Percentiles rank a stretch among this genome's conserved stretches.
These are phyloP conservation scores for Galerina sulciceps DNA, from an alignment of 768 basidiomycete genomes.

Conservation along the genomic window DNA sequence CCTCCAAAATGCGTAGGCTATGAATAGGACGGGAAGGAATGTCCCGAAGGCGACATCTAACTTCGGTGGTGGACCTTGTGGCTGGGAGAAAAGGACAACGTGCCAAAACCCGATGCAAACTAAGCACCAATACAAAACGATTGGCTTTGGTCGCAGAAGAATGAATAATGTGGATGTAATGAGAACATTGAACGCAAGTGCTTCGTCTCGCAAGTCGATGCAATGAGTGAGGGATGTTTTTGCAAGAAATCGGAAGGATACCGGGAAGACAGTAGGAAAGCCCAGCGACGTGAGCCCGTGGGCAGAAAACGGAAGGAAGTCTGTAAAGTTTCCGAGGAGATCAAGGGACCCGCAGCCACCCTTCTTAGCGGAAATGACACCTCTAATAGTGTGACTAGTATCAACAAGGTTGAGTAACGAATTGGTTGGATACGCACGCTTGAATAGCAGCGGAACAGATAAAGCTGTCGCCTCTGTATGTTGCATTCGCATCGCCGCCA, in stretches of 20 bases:
- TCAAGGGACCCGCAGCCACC: constrained; percentile 81
- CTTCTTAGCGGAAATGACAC: constrained; percentile 59
- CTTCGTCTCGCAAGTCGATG: constrained; percentile 68
- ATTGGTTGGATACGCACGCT: constrained; percentile 51
- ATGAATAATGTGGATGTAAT: constrained; percentile 72
- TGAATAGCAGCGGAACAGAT: constrained; percentile 85
- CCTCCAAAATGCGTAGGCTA: constrained; percentile 81
- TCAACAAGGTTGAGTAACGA: constrained; percentile 12
- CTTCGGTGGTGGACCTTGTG: constrained; percentile 65
- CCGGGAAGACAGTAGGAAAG: constrained; percentile 77
- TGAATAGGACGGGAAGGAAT: constrained; percentile 80
- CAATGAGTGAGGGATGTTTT: constrained; percentile 56
- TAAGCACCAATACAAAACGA: constrained; percentile 76
- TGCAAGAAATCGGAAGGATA: constrained; percentile 62
- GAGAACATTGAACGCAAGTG: constrained; percentile 75
- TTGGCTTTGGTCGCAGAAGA: constrained; percentile 69
- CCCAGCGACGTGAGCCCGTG: constrained; percentile 73
- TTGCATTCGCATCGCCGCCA: constrained; percentile 73
- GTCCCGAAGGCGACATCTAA: constrained; percentile 74
- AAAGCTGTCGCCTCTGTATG: constrained; percentile 86
- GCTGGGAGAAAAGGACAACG: constrained; percentile 78
- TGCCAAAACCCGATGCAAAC: constrained; percentile 90
- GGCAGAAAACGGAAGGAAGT: constrained; percentile 61
- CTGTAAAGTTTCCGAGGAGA: constrained; percentile 73
- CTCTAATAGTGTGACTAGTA: constrained; percentile 42